phyloP scores from a whole-genome alignment of 179 eudicot species.

The Silene vulgaris region DNA sequence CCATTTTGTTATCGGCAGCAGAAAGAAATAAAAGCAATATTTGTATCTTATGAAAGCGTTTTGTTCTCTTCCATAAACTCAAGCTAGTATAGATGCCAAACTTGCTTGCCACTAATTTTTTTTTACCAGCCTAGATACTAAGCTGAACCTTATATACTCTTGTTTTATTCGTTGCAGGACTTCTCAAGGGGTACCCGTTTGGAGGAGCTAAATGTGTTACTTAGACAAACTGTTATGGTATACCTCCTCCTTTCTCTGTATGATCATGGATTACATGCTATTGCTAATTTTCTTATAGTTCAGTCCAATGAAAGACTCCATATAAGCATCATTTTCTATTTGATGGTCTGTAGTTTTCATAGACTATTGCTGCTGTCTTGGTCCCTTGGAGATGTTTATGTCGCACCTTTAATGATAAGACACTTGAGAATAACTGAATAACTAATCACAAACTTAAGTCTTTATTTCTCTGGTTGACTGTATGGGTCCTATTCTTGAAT shows the following conservation, averaged over 20 bases:
- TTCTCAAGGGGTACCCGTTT: constrained; percentile 79
- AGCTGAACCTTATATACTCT: neutral
- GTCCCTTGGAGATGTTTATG: constrained; percentile 2
- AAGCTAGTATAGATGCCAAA: constrained; percentile 3
- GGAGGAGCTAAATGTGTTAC: constrained; percentile 84
- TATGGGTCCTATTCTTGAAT: neutral
- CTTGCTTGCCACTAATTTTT: constrained; percentile 7
- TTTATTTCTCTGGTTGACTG: neutral
- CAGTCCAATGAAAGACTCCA: neutral
- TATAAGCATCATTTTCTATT: neutral
- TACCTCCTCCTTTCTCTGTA: constrained; percentile 23
- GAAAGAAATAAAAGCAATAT: neutral
- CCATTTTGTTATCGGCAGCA: neutral
- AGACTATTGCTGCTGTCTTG: neutral
- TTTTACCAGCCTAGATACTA: constrained; percentile 3
- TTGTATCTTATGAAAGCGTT: neutral
- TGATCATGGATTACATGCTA: constrained; percentile 17
- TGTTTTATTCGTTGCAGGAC: constrained; percentile 47
- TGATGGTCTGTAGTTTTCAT: neutral
- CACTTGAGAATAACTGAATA: neutral
- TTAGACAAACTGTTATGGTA: constrained; percentile 94
- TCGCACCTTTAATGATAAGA: neutral
- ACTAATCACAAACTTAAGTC: neutral
- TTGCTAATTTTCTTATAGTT: constrained; percentile 14
- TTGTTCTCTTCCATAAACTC: neutral